These are phyloP conservation scores for Aspergillus fumigatiaffinis DNA, from an alignment of 2,329 filamentous ascomycete species.

Conservation along the genomic window DNA sequence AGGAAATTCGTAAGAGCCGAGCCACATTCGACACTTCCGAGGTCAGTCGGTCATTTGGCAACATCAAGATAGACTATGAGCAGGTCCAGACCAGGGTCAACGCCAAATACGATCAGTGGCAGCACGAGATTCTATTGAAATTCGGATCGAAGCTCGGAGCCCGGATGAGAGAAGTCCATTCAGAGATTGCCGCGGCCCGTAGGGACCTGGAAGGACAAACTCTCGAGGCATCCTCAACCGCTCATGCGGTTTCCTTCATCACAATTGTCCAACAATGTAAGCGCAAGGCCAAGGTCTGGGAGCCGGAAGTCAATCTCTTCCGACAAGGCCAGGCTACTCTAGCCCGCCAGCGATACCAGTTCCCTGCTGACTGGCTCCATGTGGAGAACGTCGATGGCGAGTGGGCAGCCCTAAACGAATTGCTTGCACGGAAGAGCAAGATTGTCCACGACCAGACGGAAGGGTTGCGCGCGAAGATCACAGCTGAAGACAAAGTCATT, in stretches of 20 bases:
- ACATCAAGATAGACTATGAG: slow-evolving; percentile 94
- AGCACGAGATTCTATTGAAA: slow-evolving; percentile 91
- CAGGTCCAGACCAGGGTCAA: slow-evolving; percentile 99
- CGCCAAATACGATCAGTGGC: slow-evolving; percentile 99
- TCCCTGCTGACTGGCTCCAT: slow-evolving; percentile 88
- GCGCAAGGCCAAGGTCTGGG: slow-evolving; percentile 89
- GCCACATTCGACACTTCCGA: slow-evolving; percentile 97
- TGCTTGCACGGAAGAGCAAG: slow-evolving; percentile 86
- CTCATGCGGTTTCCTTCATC: slow-evolving; percentile 96
- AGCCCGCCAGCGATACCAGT: slow-evolving; percentile 86
- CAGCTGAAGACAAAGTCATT: slow-evolving; percentile 87
- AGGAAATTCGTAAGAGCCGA: slow-evolving; percentile 92
- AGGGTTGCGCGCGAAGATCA: slow-evolving; percentile 88
- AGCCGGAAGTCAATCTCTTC: slow-evolving; percentile 93
- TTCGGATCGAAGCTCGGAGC: slow-evolving; percentile 85
- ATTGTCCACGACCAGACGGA: slow-evolving; percentile 96
- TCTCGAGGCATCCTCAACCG: slow-evolving; percentile 89
- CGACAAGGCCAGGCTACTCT: slow-evolving; percentile 92
- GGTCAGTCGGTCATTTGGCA: slow-evolving; percentile 86
- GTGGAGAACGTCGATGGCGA: slow-evolving; percentile 95
- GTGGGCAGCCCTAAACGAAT: slow-evolving; percentile 90
- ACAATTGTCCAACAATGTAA: slow-evolving; percentile 96
- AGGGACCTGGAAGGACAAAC: slow-evolving; percentile 88
- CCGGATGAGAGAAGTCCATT: slow-evolving; percentile 87
- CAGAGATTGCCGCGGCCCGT: slow-evolving; percentile 85